Evolutionary conservation across 73 alveolate species (phyloP).

Genomic region (Tetrahymena elliotti): DNA sequence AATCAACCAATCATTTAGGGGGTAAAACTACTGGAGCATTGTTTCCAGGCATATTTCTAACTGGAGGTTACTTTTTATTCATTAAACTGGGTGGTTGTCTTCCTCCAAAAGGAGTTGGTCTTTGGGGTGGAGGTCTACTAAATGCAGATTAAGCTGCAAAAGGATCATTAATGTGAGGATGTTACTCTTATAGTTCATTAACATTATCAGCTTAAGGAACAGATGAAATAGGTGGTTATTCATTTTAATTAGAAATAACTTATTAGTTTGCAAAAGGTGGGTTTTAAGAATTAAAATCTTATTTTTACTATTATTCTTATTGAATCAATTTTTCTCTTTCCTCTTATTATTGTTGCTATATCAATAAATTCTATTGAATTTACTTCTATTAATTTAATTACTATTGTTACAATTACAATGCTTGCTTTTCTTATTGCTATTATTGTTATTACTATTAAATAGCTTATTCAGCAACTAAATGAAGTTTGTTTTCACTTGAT

Average conservation of each 20-base stretch:
- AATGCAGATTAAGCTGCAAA: neutral
- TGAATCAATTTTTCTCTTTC: neutral
- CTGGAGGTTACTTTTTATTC: neutral
- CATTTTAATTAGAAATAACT: neutral
- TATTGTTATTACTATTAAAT: neutral
- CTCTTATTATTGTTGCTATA: neutral
- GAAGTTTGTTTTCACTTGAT: neutral
- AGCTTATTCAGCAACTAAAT: neutral
- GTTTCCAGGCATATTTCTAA: neutral
- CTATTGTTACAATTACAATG: neutral
- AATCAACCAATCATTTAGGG: neutral
- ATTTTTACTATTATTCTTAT: neutral
- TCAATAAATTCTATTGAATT: neutral
- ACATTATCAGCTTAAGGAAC: neutral
- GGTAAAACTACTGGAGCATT: neutral
- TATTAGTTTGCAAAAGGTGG: neutral
- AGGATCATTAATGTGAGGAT: neutral
- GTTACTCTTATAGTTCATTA: neutral
- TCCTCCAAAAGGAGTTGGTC: neutral
- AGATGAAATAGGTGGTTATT: neutral
- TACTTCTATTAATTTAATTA: too few species aligned
- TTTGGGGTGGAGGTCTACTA: neutral
- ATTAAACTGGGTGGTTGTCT: neutral
- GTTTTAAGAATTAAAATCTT: neutral
- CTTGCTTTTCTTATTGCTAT: neutral